Conservation (phyloP, 306 rosid species). For the Glycine soja region DNA sequence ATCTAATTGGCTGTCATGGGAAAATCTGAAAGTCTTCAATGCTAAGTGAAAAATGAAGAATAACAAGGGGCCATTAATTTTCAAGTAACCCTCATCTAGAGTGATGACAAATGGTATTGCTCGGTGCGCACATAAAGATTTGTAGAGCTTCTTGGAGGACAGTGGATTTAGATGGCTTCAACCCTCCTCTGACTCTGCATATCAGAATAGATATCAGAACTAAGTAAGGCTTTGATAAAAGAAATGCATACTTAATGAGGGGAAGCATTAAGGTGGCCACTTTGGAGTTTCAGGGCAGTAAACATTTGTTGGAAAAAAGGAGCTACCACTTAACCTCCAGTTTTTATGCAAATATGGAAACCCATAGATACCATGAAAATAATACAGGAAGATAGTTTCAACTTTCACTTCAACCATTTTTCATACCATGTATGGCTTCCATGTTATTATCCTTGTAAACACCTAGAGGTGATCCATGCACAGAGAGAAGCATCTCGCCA, state of each 20-base stretch:
- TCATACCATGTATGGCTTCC: slow-evolving; percentile 87
- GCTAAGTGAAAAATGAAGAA: neutral
- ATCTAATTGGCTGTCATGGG: slow-evolving; percentile 4
- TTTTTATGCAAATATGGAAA: slow-evolving; percentile 37
- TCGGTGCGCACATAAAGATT: neutral
- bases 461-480: slow-evolving; percentile 92
- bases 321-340: neutral
- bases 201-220: slow-evolving; percentile 41
- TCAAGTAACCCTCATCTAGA: neutral
- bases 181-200: slow-evolving; percentile 75
- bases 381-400: slow-evolving; percentile 33
- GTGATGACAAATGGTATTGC: neutral
- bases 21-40: neutral
- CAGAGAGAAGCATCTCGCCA: slow-evolving; percentile 88
- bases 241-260: slow-evolving; percentile 3
- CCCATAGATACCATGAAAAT: slow-evolving; percentile 27
- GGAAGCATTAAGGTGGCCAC: neutral
- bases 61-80: neutral
- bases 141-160: slow-evolving; percentile 33
- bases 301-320: slow-evolving; percentile 6
- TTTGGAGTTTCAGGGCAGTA: slow-evolving; percentile 20
- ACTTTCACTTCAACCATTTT: slow-evolving; percentile 10
- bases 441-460: slow-evolving; percentile 86
- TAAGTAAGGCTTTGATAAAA: slow-evolving; percentile 10
- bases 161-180: slow-evolving; percentile 41